These are phyloP conservation scores for Tricholoma hemisulphureum DNA, from an alignment of 768 basidiomycete genomes.

Conservation along the genomic window DNA sequence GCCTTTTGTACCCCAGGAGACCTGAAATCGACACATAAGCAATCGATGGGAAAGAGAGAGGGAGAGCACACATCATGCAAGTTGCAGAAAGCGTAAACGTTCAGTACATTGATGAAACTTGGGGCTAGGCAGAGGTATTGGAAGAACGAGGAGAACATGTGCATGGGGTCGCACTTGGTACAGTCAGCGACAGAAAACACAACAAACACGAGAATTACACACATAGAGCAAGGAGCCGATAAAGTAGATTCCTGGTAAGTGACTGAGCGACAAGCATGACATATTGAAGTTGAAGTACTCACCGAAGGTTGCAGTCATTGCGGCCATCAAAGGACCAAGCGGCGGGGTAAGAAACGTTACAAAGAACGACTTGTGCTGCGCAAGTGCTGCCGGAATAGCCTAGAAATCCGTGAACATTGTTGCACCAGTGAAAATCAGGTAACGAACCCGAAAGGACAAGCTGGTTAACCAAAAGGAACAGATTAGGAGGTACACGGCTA, in stretches of 20 bases:
- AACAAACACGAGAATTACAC: constrained; percentile 29
- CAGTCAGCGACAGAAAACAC: background rate
- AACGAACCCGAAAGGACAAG: constrained; percentile 68
- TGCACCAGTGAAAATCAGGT: background rate
- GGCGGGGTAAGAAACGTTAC: constrained; percentile 71
- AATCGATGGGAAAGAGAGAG: background rate
- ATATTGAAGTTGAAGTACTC: constrained; percentile 13
- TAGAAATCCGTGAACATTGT: constrained; percentile 16
- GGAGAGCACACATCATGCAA: constrained; percentile 69
- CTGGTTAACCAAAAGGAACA: constrained; percentile 86
- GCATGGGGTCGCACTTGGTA: constrained; percentile 89
- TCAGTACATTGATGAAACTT: constrained; percentile 91
- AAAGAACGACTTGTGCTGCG: constrained; percentile 57
- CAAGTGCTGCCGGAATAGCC: constrained; percentile 48
- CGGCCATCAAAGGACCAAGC: constrained; percentile 79
- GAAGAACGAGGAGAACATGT: constrained; percentile 91
- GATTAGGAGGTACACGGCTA: constrained; percentile 80
- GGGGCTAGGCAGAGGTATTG: constrained; percentile 89
- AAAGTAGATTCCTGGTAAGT: constrained; percentile 68
- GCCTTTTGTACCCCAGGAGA: constrained; percentile 94
- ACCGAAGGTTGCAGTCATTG: constrained; percentile 87
- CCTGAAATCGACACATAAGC: constrained; percentile 34
- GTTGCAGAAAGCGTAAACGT: constrained; percentile 97
- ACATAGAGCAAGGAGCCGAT: constrained; percentile 82
- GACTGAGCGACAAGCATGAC: constrained; percentile 9